These are phyloP conservation scores for Thielaviopsis musarum DNA, from an alignment of 2,329 filamentous ascomycete species.

Conservation along the genomic window DNA sequence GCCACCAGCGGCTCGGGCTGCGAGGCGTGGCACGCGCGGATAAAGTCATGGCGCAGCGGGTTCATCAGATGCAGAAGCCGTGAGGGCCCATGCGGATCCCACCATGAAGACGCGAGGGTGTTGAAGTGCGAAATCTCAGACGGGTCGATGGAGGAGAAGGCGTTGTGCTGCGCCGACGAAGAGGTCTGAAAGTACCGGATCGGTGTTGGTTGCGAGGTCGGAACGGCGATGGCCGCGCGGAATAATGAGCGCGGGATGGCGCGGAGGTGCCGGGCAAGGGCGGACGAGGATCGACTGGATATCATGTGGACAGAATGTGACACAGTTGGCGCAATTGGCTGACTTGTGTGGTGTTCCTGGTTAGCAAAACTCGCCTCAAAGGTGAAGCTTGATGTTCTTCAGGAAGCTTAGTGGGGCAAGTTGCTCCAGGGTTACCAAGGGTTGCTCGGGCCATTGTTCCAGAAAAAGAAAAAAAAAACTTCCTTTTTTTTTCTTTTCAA, in stretches of 20 bases:
- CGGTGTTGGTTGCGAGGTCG: too few relatives aligned
- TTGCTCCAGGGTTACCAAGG: neutral
- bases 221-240: too few relatives aligned
- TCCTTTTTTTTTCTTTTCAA: neutral
- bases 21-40: slow-evolving; percentile 47
- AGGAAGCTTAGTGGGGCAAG: neutral
- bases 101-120: slow-evolving; percentile 83
- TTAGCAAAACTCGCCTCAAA: neutral
- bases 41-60: slow-evolving; percentile 86
- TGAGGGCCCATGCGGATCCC: slow-evolving; percentile 87
- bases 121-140: slow-evolving; percentile 91
- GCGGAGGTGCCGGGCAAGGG: too few relatives aligned
- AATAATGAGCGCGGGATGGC: too few relatives aligned
- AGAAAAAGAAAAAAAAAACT: too few relatives aligned
- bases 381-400: neutral
- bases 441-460: neutral
- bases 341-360: neutral
- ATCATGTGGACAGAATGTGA: neutral
- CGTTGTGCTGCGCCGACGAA: slow-evolving; percentile 12
- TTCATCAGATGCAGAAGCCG: slow-evolving; percentile 96
- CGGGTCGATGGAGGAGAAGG: slow-evolving; percentile 61
- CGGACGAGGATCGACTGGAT: too few relatives aligned
- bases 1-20: slow-evolving; percentile 28
- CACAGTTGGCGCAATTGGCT: neutral
- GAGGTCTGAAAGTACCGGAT: slow-evolving; percentile 14